These are phyloP conservation scores for Penicillium sp. DNA, from an alignment of 2,329 filamentous ascomycete species.

Conservation along the genomic window DNA sequence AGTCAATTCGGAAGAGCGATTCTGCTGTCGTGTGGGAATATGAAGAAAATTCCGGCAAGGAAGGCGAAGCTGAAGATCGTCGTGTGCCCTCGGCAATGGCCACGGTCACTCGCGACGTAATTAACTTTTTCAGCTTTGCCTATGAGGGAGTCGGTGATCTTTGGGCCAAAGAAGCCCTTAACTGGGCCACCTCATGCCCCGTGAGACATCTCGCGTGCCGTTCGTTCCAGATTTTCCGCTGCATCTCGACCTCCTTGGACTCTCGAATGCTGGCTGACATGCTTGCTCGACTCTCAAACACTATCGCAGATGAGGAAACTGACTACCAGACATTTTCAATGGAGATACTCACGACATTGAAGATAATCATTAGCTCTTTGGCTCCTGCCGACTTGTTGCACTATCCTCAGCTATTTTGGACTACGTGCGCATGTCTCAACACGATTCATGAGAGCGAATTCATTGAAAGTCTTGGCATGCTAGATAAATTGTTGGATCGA, in stretches of 20 bases:
- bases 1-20: slow-evolving; percentile 83
- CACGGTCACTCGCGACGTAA: slow-evolving; percentile 76
- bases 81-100: slow-evolving; percentile 90
- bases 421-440: slow-evolving; percentile 91
- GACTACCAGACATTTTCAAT: slow-evolving; percentile 97
- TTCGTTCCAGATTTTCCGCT: slow-evolving; percentile 96
- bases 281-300: slow-evolving; percentile 92
- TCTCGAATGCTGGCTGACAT: slow-evolving; percentile 96
- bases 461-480: slow-evolving; percentile 86
- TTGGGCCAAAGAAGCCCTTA: slow-evolving; percentile 87
- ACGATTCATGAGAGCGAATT: slow-evolving; percentile 97
- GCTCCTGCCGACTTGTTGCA: slow-evolving; percentile 77
- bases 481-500: slow-evolving; percentile 83
- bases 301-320: slow-evolving; percentile 89
- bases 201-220: slow-evolving; percentile 93
- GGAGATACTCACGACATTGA: slow-evolving; percentile 93
- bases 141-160: slow-evolving; percentile 87
- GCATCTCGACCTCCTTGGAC: slow-evolving; percentile 86
- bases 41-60: slow-evolving; percentile 83
- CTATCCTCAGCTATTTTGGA: slow-evolving; percentile 98
- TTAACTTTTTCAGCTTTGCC: slow-evolving; percentile 81
- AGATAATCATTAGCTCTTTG: slow-evolving; percentile 85
- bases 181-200: slow-evolving; percentile 95
- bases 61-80: slow-evolving; percentile 71
- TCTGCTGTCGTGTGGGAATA: slow-evolving; percentile 89